phyloP scores from a whole-genome alignment of 768 basidiomycete genomes.

The Piloderma croceum region DNA sequence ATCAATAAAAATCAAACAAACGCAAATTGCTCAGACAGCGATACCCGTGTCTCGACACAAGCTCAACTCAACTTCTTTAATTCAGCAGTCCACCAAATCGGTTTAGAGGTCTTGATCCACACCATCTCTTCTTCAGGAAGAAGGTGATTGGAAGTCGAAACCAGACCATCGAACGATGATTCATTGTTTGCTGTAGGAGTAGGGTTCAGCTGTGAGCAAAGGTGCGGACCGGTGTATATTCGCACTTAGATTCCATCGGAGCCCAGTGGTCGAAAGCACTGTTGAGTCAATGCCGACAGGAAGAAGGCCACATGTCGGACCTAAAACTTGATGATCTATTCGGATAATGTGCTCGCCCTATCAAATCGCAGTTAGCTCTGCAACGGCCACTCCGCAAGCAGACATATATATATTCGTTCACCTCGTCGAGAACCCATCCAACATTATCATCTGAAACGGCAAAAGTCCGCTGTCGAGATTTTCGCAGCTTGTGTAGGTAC shows the following conservation, averaged over 20 bases:
- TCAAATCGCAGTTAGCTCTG: constrained; percentile 1
- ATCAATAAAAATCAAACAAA: no score
- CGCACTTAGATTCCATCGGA: constrained; percentile 86
- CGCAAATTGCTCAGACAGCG: no score
- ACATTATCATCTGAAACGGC: constrained; percentile 88
- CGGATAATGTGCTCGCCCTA: constrained; percentile 81
- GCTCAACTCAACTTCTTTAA: constrained; percentile 41
- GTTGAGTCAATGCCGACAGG: constrained; percentile 82
- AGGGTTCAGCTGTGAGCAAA: no score
- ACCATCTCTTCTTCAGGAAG: constrained; percentile 59
- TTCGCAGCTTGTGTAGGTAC: constrained; percentile 74
- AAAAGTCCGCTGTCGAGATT: constrained; percentile 51
- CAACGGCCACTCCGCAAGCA: constrained; percentile 1
- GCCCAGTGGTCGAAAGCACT: constrained; percentile 72
- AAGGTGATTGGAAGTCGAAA: constrained; percentile 95
- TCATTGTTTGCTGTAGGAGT: constrained; percentile 44
- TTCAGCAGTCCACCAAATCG: constrained; percentile 90
- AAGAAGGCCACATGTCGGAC: constrained; percentile 90
- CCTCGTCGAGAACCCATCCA: constrained; percentile 82
- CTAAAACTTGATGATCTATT: constrained; percentile 69
- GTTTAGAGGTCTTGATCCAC: constrained; percentile 68
- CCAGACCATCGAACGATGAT: constrained; percentile 77
- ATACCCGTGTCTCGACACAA: no score
- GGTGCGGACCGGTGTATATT: constrained; percentile 6
- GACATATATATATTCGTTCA: constrained; percentile 31